These are phyloP conservation scores for Debaryomyces castellii DNA, from an alignment of 805 yeast species.

Conservation along the genomic window DNA sequence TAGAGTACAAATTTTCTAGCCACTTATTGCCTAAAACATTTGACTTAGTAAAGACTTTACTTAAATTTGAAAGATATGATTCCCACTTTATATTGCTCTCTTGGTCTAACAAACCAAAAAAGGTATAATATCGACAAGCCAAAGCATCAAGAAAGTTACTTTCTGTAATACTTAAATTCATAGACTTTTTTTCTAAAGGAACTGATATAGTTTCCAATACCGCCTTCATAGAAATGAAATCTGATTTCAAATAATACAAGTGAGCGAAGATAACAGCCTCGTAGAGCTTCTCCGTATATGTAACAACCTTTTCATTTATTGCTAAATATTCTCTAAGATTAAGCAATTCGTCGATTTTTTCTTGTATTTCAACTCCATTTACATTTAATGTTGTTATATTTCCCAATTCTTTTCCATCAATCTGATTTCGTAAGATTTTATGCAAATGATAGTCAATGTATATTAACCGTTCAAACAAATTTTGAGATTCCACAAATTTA, in stretches of 20 bases:
- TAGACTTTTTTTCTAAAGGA: neutral
- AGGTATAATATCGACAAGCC: conserved; percentile 31
- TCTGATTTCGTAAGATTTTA: conserved; percentile 27
- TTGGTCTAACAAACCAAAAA: conserved; percentile 25
- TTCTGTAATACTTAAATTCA: neutral
- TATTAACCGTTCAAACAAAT: conserved; percentile 31
- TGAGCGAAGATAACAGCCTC: conserved; percentile 33
- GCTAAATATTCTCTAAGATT: conserved; percentile 4
- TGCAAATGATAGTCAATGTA: conserved; percentile 41
- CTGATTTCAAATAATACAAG: conserved; percentile 26
- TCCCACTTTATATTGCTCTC: conserved; percentile 23
- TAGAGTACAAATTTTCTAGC: conserved; percentile 27
- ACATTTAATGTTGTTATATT: conserved; percentile 25
- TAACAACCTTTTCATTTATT: too few relatives aligned
- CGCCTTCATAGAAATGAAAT: conserved; percentile 8
- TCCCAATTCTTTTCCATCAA: conserved; percentile 21
- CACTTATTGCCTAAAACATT: conserved; percentile 36
- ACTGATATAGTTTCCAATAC: neutral
- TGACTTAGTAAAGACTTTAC: conserved; percentile 22
- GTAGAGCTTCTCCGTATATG: conserved; percentile 32
- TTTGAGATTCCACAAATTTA: conserved; percentile 32
- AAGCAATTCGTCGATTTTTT: conserved; percentile 5
- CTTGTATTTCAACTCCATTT: conserved; percentile 12
- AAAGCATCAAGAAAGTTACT: conserved; percentile 30
- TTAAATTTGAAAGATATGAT: conserved; percentile 23